A percentile compares a stretch with the other conserved stretches of the same genome.
phyloP scores from a whole-genome alignment of 2,329 filamentous ascomycete genomes.

The Paracorniculantispora psalliotae region DNA sequence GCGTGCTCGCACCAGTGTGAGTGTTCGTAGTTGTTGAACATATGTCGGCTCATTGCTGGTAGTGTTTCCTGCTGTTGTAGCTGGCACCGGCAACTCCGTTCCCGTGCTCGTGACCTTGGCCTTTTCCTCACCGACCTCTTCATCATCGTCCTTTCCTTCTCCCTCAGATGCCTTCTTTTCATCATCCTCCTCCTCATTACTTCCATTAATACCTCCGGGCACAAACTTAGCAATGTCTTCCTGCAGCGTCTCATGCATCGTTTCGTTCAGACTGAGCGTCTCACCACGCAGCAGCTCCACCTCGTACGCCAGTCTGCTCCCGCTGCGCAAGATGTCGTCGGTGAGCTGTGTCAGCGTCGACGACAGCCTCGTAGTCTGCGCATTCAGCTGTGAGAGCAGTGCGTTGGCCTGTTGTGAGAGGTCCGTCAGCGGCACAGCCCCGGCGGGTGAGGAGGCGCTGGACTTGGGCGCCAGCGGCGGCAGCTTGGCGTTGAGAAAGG shows the following conservation, averaged over 20 bases:
- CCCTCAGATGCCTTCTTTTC: constrained; percentile 24
- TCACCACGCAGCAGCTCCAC: constrained; percentile 91
- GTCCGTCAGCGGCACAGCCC: constrained; percentile 61
- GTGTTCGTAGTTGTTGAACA: constrained; percentile 73
- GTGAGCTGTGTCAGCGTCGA: constrained; percentile 81
- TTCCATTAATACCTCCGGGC: constrained; percentile 41
- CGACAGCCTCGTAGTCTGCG: constrained; percentile 79
- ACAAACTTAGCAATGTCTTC: constrained; percentile 71
- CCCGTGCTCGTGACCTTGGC: constrained; percentile 15
- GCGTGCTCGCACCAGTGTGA: constrained; percentile 76
- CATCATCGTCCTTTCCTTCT: constrained; percentile 3
- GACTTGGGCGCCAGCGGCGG: constrained; percentile 56
- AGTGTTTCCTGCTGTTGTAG: constrained; percentile 7
- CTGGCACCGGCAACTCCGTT: neutral
- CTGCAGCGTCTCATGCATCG: constrained; percentile 66
- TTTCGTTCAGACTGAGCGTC: constrained; percentile 72
- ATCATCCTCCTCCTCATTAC: neutral
- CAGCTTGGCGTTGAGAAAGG: constrained; percentile 77
- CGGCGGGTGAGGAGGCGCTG: constrained; percentile 20
- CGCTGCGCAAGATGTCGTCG: constrained; percentile 88
- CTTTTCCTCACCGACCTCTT: constrained; percentile 6
- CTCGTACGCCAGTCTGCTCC: constrained; percentile 85
- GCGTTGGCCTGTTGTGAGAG: constrained; percentile 76
- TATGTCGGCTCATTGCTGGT: constrained; percentile 53
- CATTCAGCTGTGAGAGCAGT: constrained; percentile 81